Evolutionary conservation across 768 basidiomycete species (phyloP).

Genomic region (Strobilomyces confusus): DNA sequence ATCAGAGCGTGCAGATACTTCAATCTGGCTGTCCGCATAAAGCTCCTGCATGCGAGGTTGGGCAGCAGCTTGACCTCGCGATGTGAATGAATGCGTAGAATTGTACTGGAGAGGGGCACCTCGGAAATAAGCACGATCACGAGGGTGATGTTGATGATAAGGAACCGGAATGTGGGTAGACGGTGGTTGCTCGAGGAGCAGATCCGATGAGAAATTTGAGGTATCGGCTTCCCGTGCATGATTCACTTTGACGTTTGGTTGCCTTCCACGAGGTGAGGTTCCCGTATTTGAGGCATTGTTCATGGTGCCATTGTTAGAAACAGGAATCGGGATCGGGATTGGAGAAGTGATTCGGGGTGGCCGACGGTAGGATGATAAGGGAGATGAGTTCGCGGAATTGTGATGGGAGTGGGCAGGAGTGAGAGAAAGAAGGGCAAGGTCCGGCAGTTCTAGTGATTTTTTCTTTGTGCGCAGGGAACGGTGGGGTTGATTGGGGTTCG

Average conservation of each 20-base stretch:
- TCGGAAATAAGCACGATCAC: conserved; percentile 34
- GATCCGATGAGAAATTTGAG: conserved; percentile 35
- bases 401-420: conserved; percentile 38
- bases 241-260: conserved; percentile 29
- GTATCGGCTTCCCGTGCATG: conserved; percentile 23
- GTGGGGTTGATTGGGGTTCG: conserved; percentile 45
- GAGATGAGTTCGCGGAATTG: conserved; percentile 37
- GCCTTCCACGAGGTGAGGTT: conserved; percentile 34
- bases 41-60: conserved; percentile 45
- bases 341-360: conserved; percentile 42
- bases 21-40: conserved; percentile 36
- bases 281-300: conserved; percentile 34
- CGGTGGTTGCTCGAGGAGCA: conserved; percentile 40
- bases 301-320: conserved; percentile 35
- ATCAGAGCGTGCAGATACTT: conserved; percentile 27
- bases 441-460: conserved; percentile 71
- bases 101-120: conserved; percentile 36
- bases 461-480: conserved; percentile 64
- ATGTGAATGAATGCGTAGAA: conserved; percentile 42
- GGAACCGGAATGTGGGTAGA: conserved; percentile 41
- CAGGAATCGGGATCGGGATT: conserved; percentile 45
- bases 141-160: conserved; percentile 27
- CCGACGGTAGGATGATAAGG: conserved; percentile 39
- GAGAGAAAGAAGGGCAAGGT: conserved; percentile 54
- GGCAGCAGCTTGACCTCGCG: conserved; percentile 31